Percentiles rank a stretch among this genome's conserved stretches.
Evolutionary conservation across 1,284 basidiomycete species (phyloP).

Genomic region (Cryptococcus neoformans): DNA sequence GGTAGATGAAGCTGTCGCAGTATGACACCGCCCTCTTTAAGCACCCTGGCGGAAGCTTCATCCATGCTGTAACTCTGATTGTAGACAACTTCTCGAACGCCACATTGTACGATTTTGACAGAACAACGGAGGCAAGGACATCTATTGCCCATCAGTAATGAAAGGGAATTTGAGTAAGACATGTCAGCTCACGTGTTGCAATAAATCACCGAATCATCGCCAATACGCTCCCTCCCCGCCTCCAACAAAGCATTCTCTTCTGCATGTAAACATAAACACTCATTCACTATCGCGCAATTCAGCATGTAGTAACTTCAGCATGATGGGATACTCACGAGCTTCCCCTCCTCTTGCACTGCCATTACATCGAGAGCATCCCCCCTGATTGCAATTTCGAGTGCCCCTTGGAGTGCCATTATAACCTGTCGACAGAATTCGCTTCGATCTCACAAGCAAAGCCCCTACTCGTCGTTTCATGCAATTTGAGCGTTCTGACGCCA

Average conservation of each 20-base stretch:
- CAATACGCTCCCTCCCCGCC: conserved; percentile 80
- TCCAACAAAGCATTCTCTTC: conserved; percentile 98
- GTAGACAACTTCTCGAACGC: conserved; percentile 90
- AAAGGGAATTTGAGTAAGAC: neutral
- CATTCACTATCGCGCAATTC: conserved; percentile 53
- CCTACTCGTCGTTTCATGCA: conserved; percentile 98
- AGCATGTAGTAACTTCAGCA: neutral
- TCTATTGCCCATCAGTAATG: conserved; percentile 50
- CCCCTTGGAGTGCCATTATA: conserved; percentile 98
- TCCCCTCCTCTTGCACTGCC: conserved; percentile 55
- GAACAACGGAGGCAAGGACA: conserved; percentile 96
- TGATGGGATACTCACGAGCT: conserved; percentile 43
- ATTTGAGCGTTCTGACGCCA: conserved; percentile 84
- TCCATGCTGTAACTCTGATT: conserved; percentile 97
- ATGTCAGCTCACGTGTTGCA: conserved; percentile 63
- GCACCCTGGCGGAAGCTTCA: conserved; percentile 70
- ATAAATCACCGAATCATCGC: conserved; percentile 79
- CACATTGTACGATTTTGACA: conserved; percentile 90
- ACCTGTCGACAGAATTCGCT: conserved; percentile 90
- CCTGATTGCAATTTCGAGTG: conserved; percentile 78
- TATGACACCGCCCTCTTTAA: conserved; percentile 72
- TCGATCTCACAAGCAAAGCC: conserved; percentile 76
- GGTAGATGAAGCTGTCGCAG: conserved; percentile 60
- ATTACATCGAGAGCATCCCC: conserved; percentile 82
- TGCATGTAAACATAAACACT: conserved; percentile 94